phyloP scores from a whole-genome alignment of 2,329 filamentous ascomycete genomes.

The Curvularia hawaiiensis region DNA sequence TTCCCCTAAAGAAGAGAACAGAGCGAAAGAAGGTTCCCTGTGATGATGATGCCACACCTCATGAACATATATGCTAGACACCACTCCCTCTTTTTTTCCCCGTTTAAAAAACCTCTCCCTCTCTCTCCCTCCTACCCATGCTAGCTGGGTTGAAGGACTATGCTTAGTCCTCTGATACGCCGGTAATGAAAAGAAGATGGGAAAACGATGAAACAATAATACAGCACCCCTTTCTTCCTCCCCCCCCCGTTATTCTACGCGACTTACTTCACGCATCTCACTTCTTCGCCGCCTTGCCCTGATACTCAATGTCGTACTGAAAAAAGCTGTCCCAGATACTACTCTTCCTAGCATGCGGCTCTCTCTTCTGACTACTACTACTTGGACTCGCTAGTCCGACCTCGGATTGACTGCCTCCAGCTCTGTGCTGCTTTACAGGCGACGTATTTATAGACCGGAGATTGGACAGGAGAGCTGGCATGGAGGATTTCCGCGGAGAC shows the following conservation, averaged over 20 bases:
- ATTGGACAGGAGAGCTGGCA: slow-evolving; percentile 18
- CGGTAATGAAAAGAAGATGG: too few species aligned
- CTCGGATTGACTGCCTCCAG: slow-evolving; percentile 24
- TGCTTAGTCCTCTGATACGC: too few species aligned
- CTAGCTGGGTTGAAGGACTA: too few species aligned
- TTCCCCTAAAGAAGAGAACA: too few species aligned
- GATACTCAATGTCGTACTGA: slow-evolving; percentile 48
- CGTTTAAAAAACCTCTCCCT: too few species aligned
- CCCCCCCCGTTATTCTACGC: too few species aligned
- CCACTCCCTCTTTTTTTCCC: too few species aligned
- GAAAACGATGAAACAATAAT: background rate
- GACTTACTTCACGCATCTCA: slow-evolving; percentile 9
- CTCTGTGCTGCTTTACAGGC: slow-evolving; percentile 22
- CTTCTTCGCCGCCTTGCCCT: slow-evolving; percentile 44
- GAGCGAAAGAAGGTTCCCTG: too few species aligned
- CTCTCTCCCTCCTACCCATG: too few species aligned
- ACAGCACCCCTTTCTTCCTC: background rate
- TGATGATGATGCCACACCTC: too few species aligned
- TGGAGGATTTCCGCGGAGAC: slow-evolving; percentile 24
- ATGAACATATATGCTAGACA: too few species aligned
- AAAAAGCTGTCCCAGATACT: slow-evolving; percentile 49
- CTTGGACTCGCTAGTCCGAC: slow-evolving; percentile 20
- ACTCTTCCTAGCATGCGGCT: slow-evolving; percentile 28
- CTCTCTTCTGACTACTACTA: slow-evolving; percentile 25
- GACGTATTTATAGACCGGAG: slow-evolving; percentile 20